Evolutionary conservation across 257 asterid genomes (phyloP).

Genomic region (Solanum neorickii): DNA sequence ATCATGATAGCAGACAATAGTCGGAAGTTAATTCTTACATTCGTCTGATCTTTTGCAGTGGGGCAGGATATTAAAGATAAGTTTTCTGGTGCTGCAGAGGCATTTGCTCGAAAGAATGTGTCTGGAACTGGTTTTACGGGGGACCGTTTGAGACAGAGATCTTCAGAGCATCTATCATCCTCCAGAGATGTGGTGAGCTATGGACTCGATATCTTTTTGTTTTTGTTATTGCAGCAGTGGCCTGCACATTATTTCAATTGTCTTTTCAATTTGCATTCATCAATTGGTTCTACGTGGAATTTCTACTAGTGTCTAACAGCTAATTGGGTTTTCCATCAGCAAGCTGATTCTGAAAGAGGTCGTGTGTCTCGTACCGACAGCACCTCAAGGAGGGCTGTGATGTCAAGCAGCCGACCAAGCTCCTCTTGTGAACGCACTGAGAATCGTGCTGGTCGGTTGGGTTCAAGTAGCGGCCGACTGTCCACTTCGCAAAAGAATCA

Average conservation of each 20-base stretch:
- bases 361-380: conserved; percentile 43
- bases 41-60: conserved; percentile 15
- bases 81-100: conserved; percentile 45
- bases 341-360: conserved; percentile 41
- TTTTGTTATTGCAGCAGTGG: neutral
- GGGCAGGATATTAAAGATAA: conserved; percentile 54
- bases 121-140: conserved; percentile 41
- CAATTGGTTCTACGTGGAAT: neutral
- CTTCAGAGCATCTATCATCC: conserved; percentile 47
- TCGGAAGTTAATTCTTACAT: neutral
- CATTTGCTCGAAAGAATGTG: conserved; percentile 41
- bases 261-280: neutral
- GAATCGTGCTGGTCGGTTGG: conserved; percentile 30
- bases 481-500: conserved; percentile 38
- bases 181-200: conserved; percentile 56
- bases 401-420: conserved; percentile 63
- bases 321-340: conserved; percentile 21
- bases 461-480: conserved; percentile 40
- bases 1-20: neutral
- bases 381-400: conserved; percentile 51
- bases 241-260: neutral
- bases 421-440: conserved; percentile 57
- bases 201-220: neutral
- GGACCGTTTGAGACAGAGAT: conserved; percentile 46
- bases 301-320: neutral